Evolutionary conservation across 352 stramenopile species (phyloP).

Genomic region (Pythium dissotocum): DNA sequence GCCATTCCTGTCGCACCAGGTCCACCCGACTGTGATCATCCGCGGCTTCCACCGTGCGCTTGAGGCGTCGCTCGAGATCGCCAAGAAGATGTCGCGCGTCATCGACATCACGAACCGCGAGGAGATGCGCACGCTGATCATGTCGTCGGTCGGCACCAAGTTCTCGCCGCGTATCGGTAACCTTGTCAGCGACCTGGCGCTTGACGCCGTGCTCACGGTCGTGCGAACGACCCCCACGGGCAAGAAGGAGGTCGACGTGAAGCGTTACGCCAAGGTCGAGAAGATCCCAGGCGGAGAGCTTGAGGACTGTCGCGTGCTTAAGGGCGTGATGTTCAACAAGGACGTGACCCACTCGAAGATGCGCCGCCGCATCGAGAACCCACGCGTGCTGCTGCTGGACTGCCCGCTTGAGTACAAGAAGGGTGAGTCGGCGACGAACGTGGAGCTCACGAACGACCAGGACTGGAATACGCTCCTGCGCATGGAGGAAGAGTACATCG

Average conservation of each 20-base stretch:
- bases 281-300: slow-evolving; percentile 98
- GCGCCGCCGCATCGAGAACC: slow-evolving; percentile 97
- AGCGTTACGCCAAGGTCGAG: slow-evolving; percentile 99
- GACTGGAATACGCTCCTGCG: slow-evolving; percentile 98
- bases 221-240: slow-evolving; percentile 81
- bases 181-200: slow-evolving; percentile 96
- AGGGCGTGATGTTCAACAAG: slow-evolving; percentile 99
- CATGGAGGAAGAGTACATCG: slow-evolving; percentile 99
- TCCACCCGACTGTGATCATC: slow-evolving; percentile 99
- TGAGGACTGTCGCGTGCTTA: slow-evolving; percentile 93
- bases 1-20: slow-evolving; percentile 95
- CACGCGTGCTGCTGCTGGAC: slow-evolving; percentile 98
- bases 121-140: slow-evolving; percentile 95
- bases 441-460: slow-evolving; percentile 99
- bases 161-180: slow-evolving; percentile 97
- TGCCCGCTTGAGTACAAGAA: slow-evolving; percentile 99
- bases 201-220: slow-evolving; percentile 97
- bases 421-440: slow-evolving; percentile 96
- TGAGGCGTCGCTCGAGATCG: slow-evolving; percentile 90
- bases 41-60: slow-evolving; percentile 92
- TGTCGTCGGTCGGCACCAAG: slow-evolving; percentile 98
- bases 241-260: slow-evolving; percentile 98
- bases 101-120: slow-evolving; percentile 96
- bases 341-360: slow-evolving; percentile 99
- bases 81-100: slow-evolving; percentile 90